phyloP scores from a whole-genome alignment of 1,284 basidiomycete genomes.

The Tylopilus sp. region DNA sequence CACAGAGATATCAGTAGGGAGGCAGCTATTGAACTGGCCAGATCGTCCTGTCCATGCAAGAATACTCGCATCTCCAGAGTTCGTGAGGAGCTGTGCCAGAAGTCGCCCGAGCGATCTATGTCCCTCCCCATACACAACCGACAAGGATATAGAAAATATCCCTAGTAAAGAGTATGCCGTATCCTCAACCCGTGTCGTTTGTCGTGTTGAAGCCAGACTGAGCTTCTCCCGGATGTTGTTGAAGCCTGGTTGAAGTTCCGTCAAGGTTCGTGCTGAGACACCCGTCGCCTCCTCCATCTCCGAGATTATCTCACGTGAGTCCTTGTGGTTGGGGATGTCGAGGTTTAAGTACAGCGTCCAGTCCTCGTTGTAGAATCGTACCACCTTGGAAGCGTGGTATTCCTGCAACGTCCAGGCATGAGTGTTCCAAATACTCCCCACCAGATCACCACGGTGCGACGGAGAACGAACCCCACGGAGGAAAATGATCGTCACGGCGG shows the following conservation, averaged over 20 bases:
- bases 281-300: constrained; percentile 9
- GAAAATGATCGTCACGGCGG: not conserved
- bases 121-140: constrained; percentile 1
- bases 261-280: not conserved
- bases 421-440: not conserved
- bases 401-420: not conserved
- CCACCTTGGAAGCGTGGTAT: not conserved
- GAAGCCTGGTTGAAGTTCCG: constrained; percentile 2
- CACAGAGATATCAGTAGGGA: not conserved
- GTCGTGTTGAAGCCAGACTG: constrained; percentile 2
- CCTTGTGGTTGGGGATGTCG: not conserved
- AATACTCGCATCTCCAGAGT: not conserved
- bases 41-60: constrained; percentile 10
- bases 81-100: not conserved
- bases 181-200: constrained; percentile 2
- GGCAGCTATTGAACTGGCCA: constrained; percentile 8
- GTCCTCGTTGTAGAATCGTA: not conserved
- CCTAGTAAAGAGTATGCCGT: constrained; percentile 5
- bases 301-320: not conserved
- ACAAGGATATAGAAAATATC: constrained; percentile 1
- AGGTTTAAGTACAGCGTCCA: not conserved
- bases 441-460: not conserved
- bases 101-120: not conserved
- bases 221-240: constrained; percentile 8
- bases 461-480: not conserved